phyloP scores from a whole-genome alignment of 2,329 filamentous ascomycete species.

The Apiospora saccharicola region DNA sequence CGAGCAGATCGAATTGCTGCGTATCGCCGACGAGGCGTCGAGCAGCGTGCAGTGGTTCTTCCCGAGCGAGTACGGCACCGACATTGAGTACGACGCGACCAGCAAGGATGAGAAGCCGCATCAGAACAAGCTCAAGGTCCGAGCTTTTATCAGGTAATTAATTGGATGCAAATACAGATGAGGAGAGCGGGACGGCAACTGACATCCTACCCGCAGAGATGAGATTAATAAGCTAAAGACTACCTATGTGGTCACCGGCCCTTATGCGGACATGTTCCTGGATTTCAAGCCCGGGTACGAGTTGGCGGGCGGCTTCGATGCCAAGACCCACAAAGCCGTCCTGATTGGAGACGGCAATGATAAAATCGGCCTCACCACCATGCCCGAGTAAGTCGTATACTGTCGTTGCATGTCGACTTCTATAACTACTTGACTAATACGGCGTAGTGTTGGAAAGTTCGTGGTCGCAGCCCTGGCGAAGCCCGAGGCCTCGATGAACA shows the following conservation, averaged over 20 bases:
- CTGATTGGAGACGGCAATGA: constrained; percentile 69
- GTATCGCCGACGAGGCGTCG: constrained; percentile 59
- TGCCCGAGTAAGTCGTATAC: constrained; percentile 65
- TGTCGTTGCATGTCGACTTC: constrained; percentile 27
- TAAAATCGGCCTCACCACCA: constrained; percentile 72
- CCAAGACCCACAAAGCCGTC: constrained; percentile 62
- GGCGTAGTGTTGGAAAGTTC: constrained; percentile 67
- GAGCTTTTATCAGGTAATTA: constrained; percentile 52
- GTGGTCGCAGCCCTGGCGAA: constrained; percentile 68
- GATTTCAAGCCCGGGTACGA: constrained; percentile 46
- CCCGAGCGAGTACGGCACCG: constrained; percentile 66
- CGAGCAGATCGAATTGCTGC: constrained; percentile 61
- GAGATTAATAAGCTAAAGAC: constrained; percentile 55
- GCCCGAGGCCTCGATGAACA: constrained; percentile 59
- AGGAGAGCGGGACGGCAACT: neutral
- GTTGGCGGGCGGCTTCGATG: constrained; percentile 65
- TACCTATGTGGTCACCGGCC: constrained; percentile 69
- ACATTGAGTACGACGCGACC: constrained; percentile 60
- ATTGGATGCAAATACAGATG: neutral
- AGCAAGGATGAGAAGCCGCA: constrained; percentile 66
- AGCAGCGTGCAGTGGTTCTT: constrained; percentile 62
- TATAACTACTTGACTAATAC: constrained; percentile 10
- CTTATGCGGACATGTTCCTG: constrained; percentile 65
- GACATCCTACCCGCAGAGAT: constrained; percentile 36
- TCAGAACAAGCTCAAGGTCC: constrained; percentile 68